Evolutionary conservation across 2,329 filamentous ascomycete species (phyloP).

Genomic region (Trichoderma arundinaceum): DNA sequence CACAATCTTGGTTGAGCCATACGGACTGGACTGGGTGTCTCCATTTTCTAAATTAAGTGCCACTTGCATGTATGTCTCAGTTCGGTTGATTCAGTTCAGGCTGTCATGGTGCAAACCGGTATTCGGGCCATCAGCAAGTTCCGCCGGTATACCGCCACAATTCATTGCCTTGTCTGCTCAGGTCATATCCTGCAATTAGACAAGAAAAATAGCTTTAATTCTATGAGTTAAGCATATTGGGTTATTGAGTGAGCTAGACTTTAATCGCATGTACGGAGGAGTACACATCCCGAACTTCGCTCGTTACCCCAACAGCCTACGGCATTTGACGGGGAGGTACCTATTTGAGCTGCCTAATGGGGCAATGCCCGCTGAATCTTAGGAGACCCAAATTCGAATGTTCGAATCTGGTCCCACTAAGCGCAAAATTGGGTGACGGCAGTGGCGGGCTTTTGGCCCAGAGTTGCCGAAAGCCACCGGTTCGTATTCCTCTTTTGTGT

Average conservation of each 20-base stretch:
- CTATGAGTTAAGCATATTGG: slow-evolving; percentile 6
- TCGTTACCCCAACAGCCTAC: neutral
- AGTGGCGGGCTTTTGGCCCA: slow-evolving; percentile 6
- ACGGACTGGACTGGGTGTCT: neutral
- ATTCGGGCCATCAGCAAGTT: neutral
- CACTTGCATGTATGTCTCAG: slow-evolving; percentile 10
- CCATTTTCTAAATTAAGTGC: neutral
- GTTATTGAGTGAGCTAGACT: neutral
- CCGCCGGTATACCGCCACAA: neutral
- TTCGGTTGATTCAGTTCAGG: neutral
- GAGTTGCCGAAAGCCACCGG: neutral
- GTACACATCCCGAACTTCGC: neutral
- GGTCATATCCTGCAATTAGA: too few relatives aligned
- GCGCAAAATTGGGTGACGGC: neutral
- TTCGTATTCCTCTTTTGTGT: neutral
- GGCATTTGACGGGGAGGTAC: neutral
- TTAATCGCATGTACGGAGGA: neutral
- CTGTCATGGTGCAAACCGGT: neutral
- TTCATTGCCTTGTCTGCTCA: neutral
- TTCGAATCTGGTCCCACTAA: neutral
- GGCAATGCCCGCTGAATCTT: neutral
- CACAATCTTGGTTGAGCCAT: neutral
- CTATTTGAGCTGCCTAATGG: slow-evolving; percentile 19
- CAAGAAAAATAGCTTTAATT: neutral
- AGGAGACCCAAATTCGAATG: neutral